Evolutionary conservation across 495 filamentous ascomycete genomes (phyloP).

Genomic region (Podospora pseudocomata): DNA sequence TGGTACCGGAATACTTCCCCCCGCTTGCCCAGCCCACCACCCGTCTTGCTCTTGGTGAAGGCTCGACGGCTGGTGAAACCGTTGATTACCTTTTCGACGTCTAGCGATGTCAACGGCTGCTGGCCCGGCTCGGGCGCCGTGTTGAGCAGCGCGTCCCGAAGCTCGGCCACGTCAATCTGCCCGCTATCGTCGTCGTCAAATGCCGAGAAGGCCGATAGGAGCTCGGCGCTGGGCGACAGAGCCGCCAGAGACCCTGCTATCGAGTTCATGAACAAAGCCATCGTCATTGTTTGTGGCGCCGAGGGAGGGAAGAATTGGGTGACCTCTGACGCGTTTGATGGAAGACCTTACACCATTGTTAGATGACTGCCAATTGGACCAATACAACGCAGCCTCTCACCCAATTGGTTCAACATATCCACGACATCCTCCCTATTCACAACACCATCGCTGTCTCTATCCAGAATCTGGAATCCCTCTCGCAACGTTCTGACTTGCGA

Average conservation of each 20-base stretch:
- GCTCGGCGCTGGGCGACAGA: slow-evolving; percentile 69
- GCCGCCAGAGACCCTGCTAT: slow-evolving; percentile 67
- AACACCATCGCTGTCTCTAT: slow-evolving; percentile 72
- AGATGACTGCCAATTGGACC: slow-evolving; percentile 3
- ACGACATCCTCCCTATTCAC: slow-evolving; percentile 74
- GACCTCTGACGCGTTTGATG: slow-evolving; percentile 54
- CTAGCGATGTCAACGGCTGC: slow-evolving; percentile 60
- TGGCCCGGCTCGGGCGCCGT: slow-evolving; percentile 75
- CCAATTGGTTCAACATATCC: slow-evolving; percentile 75
- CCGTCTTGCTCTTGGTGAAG: slow-evolving; percentile 55
- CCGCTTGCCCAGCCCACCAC: slow-evolving; percentile 43
- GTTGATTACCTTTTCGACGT: slow-evolving; percentile 77
- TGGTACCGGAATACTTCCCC: slow-evolving; percentile 77
- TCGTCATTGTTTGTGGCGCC: slow-evolving; percentile 64
- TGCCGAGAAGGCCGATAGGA: slow-evolving; percentile 82
- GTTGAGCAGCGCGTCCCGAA: slow-evolving; percentile 76
- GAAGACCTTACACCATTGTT: slow-evolving; percentile 37
- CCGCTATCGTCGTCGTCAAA: slow-evolving; percentile 96
- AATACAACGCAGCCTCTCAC: slow-evolving; percentile 35
- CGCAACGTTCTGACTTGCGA: slow-evolving; percentile 70
- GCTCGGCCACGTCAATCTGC: slow-evolving; percentile 77
- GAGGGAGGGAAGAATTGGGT: slow-evolving; percentile 73
- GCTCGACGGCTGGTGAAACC: slow-evolving; percentile 80
- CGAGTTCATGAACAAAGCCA: slow-evolving; percentile 77
- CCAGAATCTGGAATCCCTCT: slow-evolving; percentile 83